A percentile compares a stretch with the other conserved stretches of the same genome.
These are phyloP conservation scores for Mucor velutinosus DNA, from an alignment of 371 early-diverging fungal genomes.

Conservation along the genomic window DNA sequence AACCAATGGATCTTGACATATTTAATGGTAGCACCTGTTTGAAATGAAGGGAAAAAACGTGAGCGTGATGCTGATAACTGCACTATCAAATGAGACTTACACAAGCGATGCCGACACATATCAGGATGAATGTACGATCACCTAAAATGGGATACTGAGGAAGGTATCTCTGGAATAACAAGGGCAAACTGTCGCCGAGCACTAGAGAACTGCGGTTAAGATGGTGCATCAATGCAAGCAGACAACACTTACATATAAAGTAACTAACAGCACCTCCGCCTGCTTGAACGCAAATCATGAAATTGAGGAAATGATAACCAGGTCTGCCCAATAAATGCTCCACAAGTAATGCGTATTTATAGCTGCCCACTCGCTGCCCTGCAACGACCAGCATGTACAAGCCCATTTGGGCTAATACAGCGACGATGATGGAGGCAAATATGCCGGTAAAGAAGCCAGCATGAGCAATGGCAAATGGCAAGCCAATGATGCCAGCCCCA, in stretches of 20 bases:
- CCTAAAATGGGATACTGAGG: slow-evolving; percentile 36
- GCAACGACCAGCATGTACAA: slow-evolving; percentile 56
- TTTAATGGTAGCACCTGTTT: slow-evolving; percentile 54
- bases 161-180: slow-evolving; percentile 47
- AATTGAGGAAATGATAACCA: slow-evolving; percentile 56
- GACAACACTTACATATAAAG: slow-evolving; percentile 41
- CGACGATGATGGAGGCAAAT: slow-evolving; percentile 50
- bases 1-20: slow-evolving; percentile 59
- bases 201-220: slow-evolving; percentile 27
- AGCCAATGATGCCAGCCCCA: slow-evolving; percentile 57
- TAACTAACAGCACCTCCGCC: slow-evolving; percentile 55
- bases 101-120: slow-evolving; percentile 38
- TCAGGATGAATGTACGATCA: slow-evolving; percentile 45
- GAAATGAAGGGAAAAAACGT: not conserved
- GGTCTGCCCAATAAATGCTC: slow-evolving; percentile 55
- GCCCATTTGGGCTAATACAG: slow-evolving; percentile 51
- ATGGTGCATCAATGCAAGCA: not conserved
- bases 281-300: slow-evolving; percentile 54
- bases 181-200: slow-evolving; percentile 60
- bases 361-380: slow-evolving; percentile 52
- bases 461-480: slow-evolving; percentile 54
- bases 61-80: not conserved
- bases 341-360: slow-evolving; percentile 56
- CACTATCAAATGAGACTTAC: slow-evolving; percentile 25
- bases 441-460: slow-evolving; percentile 60